A percentile compares a stretch with the other conserved stretches of the same genome.
These are phyloP conservation scores for Suillus subalutaceus DNA, from an alignment of 768 basidiomycete genomes.

Conservation along the genomic window DNA sequence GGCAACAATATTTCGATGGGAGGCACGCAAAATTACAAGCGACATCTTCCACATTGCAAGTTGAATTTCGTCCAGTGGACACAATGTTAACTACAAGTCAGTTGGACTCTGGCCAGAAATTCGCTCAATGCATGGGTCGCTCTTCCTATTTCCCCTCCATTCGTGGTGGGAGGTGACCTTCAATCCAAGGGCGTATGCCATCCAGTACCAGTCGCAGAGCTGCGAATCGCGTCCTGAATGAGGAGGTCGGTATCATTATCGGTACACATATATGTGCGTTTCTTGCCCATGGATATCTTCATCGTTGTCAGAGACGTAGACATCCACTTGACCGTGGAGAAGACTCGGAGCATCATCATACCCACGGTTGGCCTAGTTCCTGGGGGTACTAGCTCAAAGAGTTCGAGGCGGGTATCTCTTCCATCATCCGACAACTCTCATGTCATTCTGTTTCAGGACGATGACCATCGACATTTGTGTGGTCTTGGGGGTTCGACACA, in stretches of 20 bases:
- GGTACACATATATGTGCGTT: conserved; percentile 37
- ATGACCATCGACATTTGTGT: conserved; percentile 63
- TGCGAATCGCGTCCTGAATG: conserved; percentile 37
- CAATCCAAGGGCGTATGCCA: conserved; percentile 39
- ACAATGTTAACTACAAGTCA: background rate
- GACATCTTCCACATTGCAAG: background rate
- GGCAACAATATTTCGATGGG: no score
- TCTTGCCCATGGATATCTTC: background rate
- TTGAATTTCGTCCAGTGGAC: background rate
- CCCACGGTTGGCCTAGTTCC: conserved; percentile 82
- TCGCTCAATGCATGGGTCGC: background rate
- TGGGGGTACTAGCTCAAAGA: conserved; percentile 74
- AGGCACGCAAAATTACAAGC: no score
- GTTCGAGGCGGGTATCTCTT: conserved; percentile 48
- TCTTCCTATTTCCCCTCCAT: background rate
- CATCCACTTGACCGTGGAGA: conserved; percentile 45
- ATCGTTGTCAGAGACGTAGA: conserved; percentile 29
- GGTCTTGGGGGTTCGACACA: conserved; percentile 73
- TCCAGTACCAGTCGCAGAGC: conserved; percentile 39
- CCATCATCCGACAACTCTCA: no score
- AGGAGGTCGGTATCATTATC: conserved; percentile 43
- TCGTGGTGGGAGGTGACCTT: conserved; percentile 24
- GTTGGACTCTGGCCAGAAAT: background rate
- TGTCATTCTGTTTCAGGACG: conserved; percentile 40
- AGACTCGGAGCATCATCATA: conserved; percentile 53